Base-by-base conservation (phyloP, 2,329 filamentous ascomycete genomes). In the Thielaviopsis punctulata region DNA sequence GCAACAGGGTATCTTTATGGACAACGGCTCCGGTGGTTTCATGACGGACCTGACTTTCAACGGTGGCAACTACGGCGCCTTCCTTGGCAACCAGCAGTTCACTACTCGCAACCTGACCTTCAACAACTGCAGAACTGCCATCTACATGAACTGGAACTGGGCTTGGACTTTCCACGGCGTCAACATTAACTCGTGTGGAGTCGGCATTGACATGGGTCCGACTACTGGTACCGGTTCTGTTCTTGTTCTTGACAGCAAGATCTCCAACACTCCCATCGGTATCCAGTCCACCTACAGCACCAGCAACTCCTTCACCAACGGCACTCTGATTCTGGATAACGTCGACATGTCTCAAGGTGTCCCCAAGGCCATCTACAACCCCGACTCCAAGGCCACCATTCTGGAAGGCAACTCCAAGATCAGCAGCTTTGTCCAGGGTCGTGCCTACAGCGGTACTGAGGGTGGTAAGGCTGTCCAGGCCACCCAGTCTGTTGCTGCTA, bases 111-210 rank as follows among this genome's bases (percentile, higher is more conserved):
- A 93, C 66, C 62, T 92, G 63, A 83, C 75, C 33, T 93, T 93
- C 73, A 86, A 84, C 64, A 74, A 77, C 65, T 89, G 84, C 70
- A 75, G 86, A 62, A 93, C 86, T 1, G 87, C 84, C 56, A 79
- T 94, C 57, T 86, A 77, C 68, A 84, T 92, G 80, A 88, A 88
- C 71, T 94, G 87, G 87, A 86, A 90, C 69, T 94, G 87, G 87
- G 72, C 80, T 18, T 93, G 84, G 82, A 79, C 82, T 45, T 78
- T 92, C 67, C 86, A 90, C 63, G 83, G 77, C 33, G 59, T 93
- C 36, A 74, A 69, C 45, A 85, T 93, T 66, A 80, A 86, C 64
- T 79, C 82, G 63, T 86, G 82, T 62, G 68, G 71, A n/a, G 67
- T 89, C 39, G 87, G 85, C 52, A 70, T 93, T 57, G 84, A 93